phyloP scores from a whole-genome alignment of 208 protist species.

The Acanthamoeba triangularis region DNA sequence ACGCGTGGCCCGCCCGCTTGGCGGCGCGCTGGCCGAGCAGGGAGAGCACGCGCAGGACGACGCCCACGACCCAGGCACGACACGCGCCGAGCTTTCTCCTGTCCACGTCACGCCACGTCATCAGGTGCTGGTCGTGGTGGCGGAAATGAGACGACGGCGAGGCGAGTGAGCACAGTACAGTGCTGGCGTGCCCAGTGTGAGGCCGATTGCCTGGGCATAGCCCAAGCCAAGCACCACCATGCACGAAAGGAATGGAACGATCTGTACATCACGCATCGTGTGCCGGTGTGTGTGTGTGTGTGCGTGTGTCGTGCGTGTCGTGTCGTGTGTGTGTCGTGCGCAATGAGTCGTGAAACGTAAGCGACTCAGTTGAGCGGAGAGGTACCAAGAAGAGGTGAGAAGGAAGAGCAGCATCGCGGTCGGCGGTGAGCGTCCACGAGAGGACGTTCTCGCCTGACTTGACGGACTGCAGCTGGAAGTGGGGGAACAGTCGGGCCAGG shows the following conservation, averaged over 20 bases:
- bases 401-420: not conserved
- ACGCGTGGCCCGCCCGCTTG: not conserved
- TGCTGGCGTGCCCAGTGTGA: not conserved
- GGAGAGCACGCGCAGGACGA: not conserved
- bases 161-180: conserved; percentile 2
- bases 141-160: not conserved
- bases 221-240: not conserved
- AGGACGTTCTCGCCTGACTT: not conserved
- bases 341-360: not conserved
- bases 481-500: not conserved
- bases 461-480: not conserved
- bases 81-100: not conserved
- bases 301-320: not conserved
- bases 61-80: not conserved
- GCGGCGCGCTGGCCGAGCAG: conserved; percentile 4
- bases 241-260: not conserved
- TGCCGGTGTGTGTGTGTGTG: not conserved
- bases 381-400: conserved; percentile 18
- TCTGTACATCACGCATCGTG: not conserved
- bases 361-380: not conserved
- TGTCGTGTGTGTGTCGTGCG: too few species aligned
- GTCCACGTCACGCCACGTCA: not conserved
- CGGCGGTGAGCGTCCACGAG: not conserved
- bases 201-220: conserved; percentile 18
- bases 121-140: not conserved